Conservation (phyloP, 164 flowering plant species). For the Nelumbo lutea region DNA sequence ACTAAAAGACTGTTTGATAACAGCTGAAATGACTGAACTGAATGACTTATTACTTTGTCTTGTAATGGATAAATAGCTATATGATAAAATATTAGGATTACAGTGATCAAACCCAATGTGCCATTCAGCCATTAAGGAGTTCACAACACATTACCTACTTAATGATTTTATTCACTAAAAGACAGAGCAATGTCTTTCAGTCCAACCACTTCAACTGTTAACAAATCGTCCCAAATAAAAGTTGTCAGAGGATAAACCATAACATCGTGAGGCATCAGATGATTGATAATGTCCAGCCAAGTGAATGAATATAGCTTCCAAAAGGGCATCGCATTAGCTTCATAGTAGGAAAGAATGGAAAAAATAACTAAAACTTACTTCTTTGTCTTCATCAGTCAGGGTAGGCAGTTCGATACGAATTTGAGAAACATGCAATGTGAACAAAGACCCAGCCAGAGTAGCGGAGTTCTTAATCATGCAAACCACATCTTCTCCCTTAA, state of each 20-base stretch:
- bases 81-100: too few relatives aligned
- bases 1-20: not conserved
- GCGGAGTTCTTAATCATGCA: constrained; percentile 74
- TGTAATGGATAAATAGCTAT: too few relatives aligned
- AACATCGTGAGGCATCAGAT: not conserved
- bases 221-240: not conserved
- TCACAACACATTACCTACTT: too few relatives aligned
- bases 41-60: too few relatives aligned
- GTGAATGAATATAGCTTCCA: too few relatives aligned
- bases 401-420: constrained; percentile 78
- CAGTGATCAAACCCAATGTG: too few relatives aligned
- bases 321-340: not conserved
- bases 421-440: constrained; percentile 77
- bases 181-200: too few relatives aligned
- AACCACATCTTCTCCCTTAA: constrained; percentile 69
- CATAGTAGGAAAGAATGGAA: not conserved
- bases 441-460: constrained; percentile 68
- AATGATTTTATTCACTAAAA: too few relatives aligned
- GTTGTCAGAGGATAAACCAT: not conserved
- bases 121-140: too few relatives aligned
- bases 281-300: not conserved
- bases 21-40: too few relatives aligned
- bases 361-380: constrained; percentile 34
- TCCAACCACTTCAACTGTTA: too few relatives aligned
- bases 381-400: constrained; percentile 72